Evolutionary conservation across 495 filamentous ascomycete species (phyloP).

Genomic region (Tuber magnatum): DNA sequence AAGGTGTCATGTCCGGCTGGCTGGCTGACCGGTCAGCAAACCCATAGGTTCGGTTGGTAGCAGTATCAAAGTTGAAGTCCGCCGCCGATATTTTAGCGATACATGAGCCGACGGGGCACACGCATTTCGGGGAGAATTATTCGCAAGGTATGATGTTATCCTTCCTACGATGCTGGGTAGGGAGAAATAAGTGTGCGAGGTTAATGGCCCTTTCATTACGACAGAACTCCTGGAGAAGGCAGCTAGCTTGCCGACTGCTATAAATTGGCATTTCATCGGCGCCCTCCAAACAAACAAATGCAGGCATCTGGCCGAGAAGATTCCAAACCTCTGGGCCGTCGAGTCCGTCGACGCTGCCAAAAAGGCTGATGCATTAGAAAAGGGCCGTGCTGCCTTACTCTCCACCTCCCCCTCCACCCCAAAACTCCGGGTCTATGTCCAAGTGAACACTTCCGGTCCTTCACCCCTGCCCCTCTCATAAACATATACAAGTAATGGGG

Average conservation of each 20-base stretch:
- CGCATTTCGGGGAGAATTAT: constrained; percentile 97
- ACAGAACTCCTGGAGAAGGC: constrained; percentile 78
- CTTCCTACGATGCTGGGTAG: not conserved
- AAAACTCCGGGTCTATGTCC: constrained; percentile 63
- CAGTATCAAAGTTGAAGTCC: constrained; percentile 91
- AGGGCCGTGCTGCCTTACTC: constrained; percentile 57
- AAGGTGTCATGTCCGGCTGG: not conserved
- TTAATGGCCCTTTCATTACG: constrained; percentile 5
- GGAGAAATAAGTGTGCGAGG: not conserved
- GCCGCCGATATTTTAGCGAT: constrained; percentile 79
- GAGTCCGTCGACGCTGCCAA: constrained; percentile 80
- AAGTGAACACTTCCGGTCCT: constrained; percentile 78
- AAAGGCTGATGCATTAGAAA: constrained; percentile 75
- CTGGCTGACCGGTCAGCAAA: constrained; percentile 17
- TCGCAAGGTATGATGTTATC: constrained; percentile 50
- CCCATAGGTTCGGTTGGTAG: constrained; percentile 71
- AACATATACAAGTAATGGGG: not conserved
- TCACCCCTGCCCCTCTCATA: no score
- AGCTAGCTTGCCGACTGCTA: constrained; percentile 61
- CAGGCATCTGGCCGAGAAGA: constrained; percentile 68
- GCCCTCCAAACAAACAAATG: constrained; percentile 74
- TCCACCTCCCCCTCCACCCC: constrained; percentile 38
- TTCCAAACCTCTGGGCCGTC: constrained; percentile 87
- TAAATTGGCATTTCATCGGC: constrained; percentile 95
- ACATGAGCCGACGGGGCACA: constrained; percentile 55